A percentile compares a stretch with the other conserved stretches of the same genome.
phyloP scores from a whole-genome alignment of 371 early-diverging fungal genomes.

The Haplosporangium sp. region DNA sequence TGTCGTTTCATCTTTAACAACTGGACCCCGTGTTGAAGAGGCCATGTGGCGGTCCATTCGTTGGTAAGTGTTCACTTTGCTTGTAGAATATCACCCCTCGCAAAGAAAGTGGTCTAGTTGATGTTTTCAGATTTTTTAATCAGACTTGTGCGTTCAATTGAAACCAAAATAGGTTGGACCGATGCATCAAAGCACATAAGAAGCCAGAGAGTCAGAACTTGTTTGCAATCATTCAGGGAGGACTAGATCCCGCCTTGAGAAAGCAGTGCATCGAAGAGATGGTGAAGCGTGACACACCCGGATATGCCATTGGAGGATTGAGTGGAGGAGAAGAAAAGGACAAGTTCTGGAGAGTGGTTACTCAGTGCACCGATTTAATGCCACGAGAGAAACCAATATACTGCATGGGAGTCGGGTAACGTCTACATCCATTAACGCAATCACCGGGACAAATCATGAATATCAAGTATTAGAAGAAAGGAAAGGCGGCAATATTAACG shows the following conservation, averaged over 20 bases:
- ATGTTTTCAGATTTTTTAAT: too few relatives aligned
- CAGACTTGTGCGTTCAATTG: not conserved
- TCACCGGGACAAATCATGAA: too few relatives aligned
- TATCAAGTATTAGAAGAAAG: too few relatives aligned
- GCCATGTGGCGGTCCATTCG: constrained; percentile 95
- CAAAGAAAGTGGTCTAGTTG: too few relatives aligned
- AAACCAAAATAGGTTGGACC: constrained; percentile 70
- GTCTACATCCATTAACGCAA: not conserved
- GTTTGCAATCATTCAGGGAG: constrained; percentile 98
- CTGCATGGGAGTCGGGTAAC: constrained; percentile 97
- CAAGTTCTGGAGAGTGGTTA: constrained; percentile 91
- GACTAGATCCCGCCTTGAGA: constrained; percentile 81
- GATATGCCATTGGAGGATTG: constrained; percentile 96
- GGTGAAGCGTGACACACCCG: constrained; percentile 88
- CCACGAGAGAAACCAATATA: constrained; percentile 92
- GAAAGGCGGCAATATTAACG: too few relatives aligned
- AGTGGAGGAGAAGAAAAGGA: constrained; percentile 97
- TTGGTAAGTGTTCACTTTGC: constrained; percentile 66
- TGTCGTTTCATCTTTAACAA: constrained; percentile 90
- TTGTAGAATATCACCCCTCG: too few relatives aligned
- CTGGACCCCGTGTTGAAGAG: constrained; percentile 88
- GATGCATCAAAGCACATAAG: constrained; percentile 87
- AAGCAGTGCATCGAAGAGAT: constrained; percentile 87
- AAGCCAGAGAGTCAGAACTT: constrained; percentile 85
- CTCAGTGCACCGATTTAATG: constrained; percentile 85